Evolutionary conservation across 2,329 filamentous ascomycete species (phyloP).

Genomic region (Rhexocercosporidium sp.): DNA sequence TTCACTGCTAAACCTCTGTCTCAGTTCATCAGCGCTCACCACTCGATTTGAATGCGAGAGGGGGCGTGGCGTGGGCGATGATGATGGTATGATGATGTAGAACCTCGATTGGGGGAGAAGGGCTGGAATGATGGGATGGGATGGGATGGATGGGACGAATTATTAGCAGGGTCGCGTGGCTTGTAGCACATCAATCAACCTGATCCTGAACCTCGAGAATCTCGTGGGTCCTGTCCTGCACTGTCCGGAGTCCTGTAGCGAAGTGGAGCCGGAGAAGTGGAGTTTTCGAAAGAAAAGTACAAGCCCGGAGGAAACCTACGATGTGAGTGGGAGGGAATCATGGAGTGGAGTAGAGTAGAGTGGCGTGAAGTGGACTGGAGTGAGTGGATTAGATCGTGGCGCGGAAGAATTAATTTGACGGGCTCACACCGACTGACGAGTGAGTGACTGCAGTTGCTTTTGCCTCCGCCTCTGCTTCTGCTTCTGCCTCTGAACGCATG

Average conservation of each 20-base stretch:
- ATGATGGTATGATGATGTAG: constrained; percentile 11
- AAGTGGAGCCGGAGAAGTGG: constrained; percentile 1
- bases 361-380: neutral
- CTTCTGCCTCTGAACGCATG: neutral
- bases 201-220: neutral
- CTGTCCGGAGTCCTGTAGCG: constrained; percentile 3
- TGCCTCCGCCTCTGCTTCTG: neutral
- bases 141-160: neutral
- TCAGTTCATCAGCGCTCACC: neutral
- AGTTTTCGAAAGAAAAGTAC: too few species aligned
- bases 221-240: too few species aligned
- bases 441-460: neutral
- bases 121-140: neutral
- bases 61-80: neutral
- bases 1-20: neutral
- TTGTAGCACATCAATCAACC: constrained; percentile 3
- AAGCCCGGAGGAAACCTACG: too few species aligned
- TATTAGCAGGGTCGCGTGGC: constrained; percentile 11
- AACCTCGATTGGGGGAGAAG: neutral
- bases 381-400: neutral
- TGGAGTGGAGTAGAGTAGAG: neutral
- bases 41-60: neutral
- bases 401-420: constrained; percentile 7
- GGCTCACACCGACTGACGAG: constrained; percentile 12
- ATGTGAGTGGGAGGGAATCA: too few species aligned